A percentile compares a stretch with the other conserved stretches of the same genome.
Conservation (phyloP, 1,284 basidiomycete species). For the Laetiporus sulphureus region DNA sequence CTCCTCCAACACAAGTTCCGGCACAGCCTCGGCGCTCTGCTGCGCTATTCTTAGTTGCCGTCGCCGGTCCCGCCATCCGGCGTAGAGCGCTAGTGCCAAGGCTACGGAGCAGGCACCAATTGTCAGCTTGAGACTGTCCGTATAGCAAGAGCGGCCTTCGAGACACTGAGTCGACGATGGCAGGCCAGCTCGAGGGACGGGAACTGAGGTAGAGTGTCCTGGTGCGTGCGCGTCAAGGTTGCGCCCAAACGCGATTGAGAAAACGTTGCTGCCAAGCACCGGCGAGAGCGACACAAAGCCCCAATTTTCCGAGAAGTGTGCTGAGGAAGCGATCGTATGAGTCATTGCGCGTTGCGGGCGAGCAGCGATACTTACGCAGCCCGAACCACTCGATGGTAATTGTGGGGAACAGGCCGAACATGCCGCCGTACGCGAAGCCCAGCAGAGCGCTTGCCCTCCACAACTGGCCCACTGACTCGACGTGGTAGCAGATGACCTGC, state of each 20-base stretch:
- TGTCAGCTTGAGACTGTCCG: constrained; percentile 44
- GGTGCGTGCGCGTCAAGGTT: constrained; percentile 71
- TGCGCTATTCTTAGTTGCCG: constrained; percentile 17
- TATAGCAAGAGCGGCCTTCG: constrained; percentile 46
- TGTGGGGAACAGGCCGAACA: constrained; percentile 75
- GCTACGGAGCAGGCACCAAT: constrained; percentile 38
- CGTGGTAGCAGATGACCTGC: constrained; percentile 51
- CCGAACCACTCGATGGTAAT: constrained; percentile 87
- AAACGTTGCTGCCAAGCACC: constrained; percentile 76
- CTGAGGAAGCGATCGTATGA: constrained; percentile 24
- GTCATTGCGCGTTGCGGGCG: constrained; percentile 1
- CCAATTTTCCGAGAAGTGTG: constrained; percentile 81
- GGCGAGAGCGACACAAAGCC: constrained; percentile 76
- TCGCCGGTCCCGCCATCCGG: constrained; percentile 39
- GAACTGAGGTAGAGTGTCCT: constrained; percentile 3
- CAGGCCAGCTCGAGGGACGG: constrained; percentile 17
- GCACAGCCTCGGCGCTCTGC: constrained; percentile 4
- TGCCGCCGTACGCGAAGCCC: constrained; percentile 71
- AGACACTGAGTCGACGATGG: constrained; percentile 38
- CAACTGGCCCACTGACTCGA: constrained; percentile 56
- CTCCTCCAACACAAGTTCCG: constrained; percentile 24
- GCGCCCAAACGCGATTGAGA: constrained; percentile 78
- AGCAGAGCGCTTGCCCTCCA: constrained; percentile 74
- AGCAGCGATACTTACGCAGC: constrained; percentile 38
- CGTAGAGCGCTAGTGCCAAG: constrained; percentile 41